Base-by-base conservation (phyloP, 2,329 filamentous ascomycete genomes). In the Coleophoma eucalyptorum region DNA sequence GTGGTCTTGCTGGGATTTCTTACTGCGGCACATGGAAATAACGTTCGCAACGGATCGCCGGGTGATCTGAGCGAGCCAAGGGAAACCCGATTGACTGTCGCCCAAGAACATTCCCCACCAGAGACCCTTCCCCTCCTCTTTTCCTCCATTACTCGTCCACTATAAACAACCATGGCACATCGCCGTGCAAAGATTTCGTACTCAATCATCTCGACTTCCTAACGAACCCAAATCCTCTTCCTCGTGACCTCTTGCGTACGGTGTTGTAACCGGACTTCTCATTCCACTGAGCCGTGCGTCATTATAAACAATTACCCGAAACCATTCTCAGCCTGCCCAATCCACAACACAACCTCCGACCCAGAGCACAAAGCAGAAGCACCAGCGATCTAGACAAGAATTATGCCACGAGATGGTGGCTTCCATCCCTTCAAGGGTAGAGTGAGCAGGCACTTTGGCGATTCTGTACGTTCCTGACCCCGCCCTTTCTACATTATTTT, bases 361-460 rank as follows among this genome's bases (percentile, higher is more conserved):
- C 26, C 26, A 26, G 26, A 5, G 26, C 26, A 26, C 26, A 26
- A 26, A 26, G 26, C 26, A 5, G 26, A 5, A 26, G 16, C 19
- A 31, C 42, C 20, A 31, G 16, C 42, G 31, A 44, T 6, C 19
- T 6, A 32, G 13, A 32, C 34, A 41, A n/a, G 35, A 26, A 42
- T 11, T 15, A 50, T 65, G 62, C 58, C 59, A 19, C 53, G 57
- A 43, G 61, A 62, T 31, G 58, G 58, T 38, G 70, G 72, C 46
- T 77, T 79, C 55, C 77, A 80, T 60, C 77, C 77, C 10, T 80
- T 80, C 62, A 72, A 72, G 55, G 77, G 77, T 12, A 67, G 73
- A 55, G 69, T 80, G 43, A 74, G 70, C 59, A 72, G 66, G 55
- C 73, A 74, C 55, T 79, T 80, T 61, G 73, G 75, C 42, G 74